Evolutionary conservation across 2,329 filamentous ascomycete species (phyloP).

Genomic region (Nannizziopsis barbatae): DNA sequence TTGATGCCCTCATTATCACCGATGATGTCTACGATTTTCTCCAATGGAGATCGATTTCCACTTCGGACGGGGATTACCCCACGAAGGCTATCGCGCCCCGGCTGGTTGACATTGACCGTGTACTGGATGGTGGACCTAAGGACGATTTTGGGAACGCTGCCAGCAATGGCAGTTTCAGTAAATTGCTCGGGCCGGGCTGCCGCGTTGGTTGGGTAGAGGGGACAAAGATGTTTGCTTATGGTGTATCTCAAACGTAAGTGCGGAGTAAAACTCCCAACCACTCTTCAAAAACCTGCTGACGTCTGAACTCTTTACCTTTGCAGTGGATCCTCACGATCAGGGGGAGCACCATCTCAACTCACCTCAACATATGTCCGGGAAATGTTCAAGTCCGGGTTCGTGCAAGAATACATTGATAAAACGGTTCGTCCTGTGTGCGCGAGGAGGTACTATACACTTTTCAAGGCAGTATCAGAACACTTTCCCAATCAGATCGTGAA

Average conservation of each 20-base stretch:
- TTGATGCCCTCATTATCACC: conserved; percentile 70
- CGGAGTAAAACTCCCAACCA: conserved; percentile 9
- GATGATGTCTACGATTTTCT: conserved; percentile 95
- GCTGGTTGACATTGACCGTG: conserved; percentile 65
- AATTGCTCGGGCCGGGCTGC: conserved; percentile 69
- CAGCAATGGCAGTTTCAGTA: conserved; percentile 84
- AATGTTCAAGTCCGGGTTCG: conserved; percentile 41
- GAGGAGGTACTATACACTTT: conserved; percentile 44
- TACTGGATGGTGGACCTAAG: conserved; percentile 49
- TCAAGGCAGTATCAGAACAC: conserved; percentile 47
- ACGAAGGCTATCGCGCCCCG: conserved; percentile 46
- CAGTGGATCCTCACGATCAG: conserved; percentile 48
- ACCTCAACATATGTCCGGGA: conserved; percentile 47
- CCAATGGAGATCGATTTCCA: conserved; percentile 48
- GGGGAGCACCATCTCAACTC: conserved; percentile 50
- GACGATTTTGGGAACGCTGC: conserved; percentile 66
- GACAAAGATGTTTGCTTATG: conserved; percentile 49
- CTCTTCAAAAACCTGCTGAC: conserved; percentile 11
- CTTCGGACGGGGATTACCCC: not conserved
- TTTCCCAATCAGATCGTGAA: conserved; percentile 40
- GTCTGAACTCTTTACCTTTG: conserved; percentile 1
- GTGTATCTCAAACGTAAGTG: conserved; percentile 48
- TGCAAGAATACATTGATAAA: conserved; percentile 44
- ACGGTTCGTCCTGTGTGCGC: conserved; percentile 48
- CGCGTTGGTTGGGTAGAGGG: conserved; percentile 84